A percentile compares a stretch with the other conserved stretches of the same genome.
phyloP scores from a whole-genome alignment of 1,284 basidiomycete species.

The Sporisorium reilianum region DNA sequence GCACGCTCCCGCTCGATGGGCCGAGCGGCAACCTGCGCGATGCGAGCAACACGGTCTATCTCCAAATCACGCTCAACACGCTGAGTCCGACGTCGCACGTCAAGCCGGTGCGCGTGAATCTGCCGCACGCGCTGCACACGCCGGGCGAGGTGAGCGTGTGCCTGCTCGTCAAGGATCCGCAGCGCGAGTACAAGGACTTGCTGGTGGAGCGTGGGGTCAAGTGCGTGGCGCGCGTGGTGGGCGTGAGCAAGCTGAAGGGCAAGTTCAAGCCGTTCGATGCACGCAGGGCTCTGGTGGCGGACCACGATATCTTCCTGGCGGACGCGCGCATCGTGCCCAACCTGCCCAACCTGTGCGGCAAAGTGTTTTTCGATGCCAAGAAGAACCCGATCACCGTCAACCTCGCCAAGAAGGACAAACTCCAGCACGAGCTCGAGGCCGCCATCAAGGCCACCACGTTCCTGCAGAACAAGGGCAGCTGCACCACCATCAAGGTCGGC shows the following conservation, averaged over 20 bases:
- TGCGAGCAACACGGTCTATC: constrained; percentile 52
- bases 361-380: constrained; percentile 91
- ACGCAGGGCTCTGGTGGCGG: constrained; percentile 82
- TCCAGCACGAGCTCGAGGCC: constrained; percentile 88
- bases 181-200: constrained; percentile 93
- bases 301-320: constrained; percentile 91
- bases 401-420: constrained; percentile 75
- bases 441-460: constrained; percentile 93
- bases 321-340: constrained; percentile 90
- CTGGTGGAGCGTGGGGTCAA: constrained; percentile 82
- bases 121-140: constrained; percentile 80
- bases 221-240: constrained; percentile 92
- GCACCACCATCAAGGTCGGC: constrained; percentile 80
- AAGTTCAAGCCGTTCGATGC: constrained; percentile 80
- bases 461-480: constrained; percentile 73
- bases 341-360: constrained; percentile 87
- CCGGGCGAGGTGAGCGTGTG: constrained; percentile 83
- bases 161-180: constrained; percentile 94
- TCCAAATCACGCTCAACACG: constrained; percentile 62
- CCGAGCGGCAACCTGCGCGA: constrained; percentile 41
- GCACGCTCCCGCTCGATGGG: constrained; percentile 54
- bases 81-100: constrained; percentile 49
- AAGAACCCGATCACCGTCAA: constrained; percentile 96
- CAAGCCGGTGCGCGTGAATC: constrained; percentile 62
- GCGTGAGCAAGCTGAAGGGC: constrained; percentile 73